Conservation (phyloP, 2,329 filamentous ascomycete species). For the Talaromyces islandicus region DNA sequence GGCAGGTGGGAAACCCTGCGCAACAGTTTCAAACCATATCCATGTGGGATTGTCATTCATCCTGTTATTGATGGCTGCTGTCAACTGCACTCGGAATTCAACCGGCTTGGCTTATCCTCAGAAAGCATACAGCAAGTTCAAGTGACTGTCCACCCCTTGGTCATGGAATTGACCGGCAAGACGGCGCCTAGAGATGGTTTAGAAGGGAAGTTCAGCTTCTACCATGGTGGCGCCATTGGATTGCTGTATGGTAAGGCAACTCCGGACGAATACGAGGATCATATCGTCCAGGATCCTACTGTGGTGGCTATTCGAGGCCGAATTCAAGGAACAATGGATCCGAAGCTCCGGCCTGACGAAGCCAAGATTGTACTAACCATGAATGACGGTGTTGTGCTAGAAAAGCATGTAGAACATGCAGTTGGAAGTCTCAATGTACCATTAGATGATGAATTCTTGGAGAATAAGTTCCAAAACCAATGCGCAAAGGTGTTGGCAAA, state of each 20-base stretch:
- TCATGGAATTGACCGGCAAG: constrained; percentile 50
- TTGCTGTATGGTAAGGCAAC: constrained; percentile 47
- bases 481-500: constrained; percentile 37
- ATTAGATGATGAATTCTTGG: constrained; percentile 41
- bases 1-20: constrained; percentile 46
- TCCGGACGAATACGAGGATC: constrained; percentile 47
- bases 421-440: constrained; percentile 46
- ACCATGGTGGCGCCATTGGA: constrained; percentile 48
- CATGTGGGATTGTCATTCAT: constrained; percentile 54
- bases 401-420: constrained; percentile 45
- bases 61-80: constrained; percentile 50
- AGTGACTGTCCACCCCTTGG: constrained; percentile 46
- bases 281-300: constrained; percentile 36
- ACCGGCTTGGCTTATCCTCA: constrained; percentile 21
- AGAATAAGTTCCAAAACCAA: constrained; percentile 48
- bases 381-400: constrained; percentile 18
- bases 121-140: constrained; percentile 35
- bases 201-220: constrained; percentile 52
- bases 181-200: constrained; percentile 44
- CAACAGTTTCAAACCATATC: constrained; percentile 54
- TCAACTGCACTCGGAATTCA: constrained; percentile 39
- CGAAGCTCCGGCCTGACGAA: constrained; percentile 38
- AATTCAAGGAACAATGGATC: constrained; percentile 40
- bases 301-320: constrained; percentile 41
- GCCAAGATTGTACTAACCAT: constrained; percentile 23